Evolutionary conservation across 306 rosid genomes (phyloP), one percentile per base, ranked within the genome.

Genomic region (Fragaria nilgerrensis): DNA sequence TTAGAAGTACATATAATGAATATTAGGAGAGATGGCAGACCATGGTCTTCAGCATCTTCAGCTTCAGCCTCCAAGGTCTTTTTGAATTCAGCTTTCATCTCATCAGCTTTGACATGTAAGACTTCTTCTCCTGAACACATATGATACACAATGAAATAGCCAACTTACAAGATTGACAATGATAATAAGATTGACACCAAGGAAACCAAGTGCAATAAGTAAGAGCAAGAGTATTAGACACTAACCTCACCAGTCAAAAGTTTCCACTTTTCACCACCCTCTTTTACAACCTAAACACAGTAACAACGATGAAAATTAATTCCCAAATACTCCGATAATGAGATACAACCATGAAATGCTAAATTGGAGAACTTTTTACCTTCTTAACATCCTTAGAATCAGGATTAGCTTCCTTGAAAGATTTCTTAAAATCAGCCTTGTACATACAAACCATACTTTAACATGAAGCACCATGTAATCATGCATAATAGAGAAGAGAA

Each of bases 221-320:
- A 8, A 29, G 34, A 49, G 29, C 44, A n/a, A 20, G 2, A 2
- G 36, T 59, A 27, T 29, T 3, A 34, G 8, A 17, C 32, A 79
- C 91, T 81, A 71, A 89, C 98, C 81, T 89, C 97, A 59, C 91
- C 94, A 36, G 88, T 88, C 92, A 92, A 23, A 25, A 88, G 85
- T 79, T 56, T 88, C 97, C 97, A 92, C 82, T 85, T 90, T 84
- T 86, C 97, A 68, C 97, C 99, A 58, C 87, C 96, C 74, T 90
- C 92, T 72, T 84, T 95, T 15, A 86, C 86, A 81, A 90, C 97
- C 97, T 92, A 68, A 3, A 65, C 0, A 12, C 22, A 72, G 45
- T 70, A 13, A 37, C 37, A 34, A 1, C 12, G 43, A 17, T 0
- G 4, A 20, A 9, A 16, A n/a, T 29, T 23, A 0, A 74, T 4